A percentile compares a stretch with the other conserved stretches of the same genome.
Conservation (phyloP, 495 filamentous ascomycete genomes). For the Aspergillus heteromorphus region DNA sequence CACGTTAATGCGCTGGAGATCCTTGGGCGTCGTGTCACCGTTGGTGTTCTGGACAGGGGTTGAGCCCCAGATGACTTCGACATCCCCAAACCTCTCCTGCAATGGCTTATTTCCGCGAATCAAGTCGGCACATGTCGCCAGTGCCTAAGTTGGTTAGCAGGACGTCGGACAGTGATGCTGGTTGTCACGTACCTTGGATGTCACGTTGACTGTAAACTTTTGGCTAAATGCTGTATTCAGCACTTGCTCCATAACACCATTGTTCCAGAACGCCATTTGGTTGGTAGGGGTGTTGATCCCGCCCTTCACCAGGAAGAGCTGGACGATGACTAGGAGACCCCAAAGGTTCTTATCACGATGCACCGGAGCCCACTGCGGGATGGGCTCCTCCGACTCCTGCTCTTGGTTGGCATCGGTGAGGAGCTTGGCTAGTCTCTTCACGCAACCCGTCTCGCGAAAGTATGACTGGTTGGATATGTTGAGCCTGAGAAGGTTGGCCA, state of each 20-base stretch:
- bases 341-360: conserved; percentile 90
- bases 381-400: conserved; percentile 52
- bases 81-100: conserved; percentile 84
- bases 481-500: conserved; percentile 83
- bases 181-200: conserved; percentile 59
- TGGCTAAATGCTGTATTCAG: conserved; percentile 80
- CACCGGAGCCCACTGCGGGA: conserved; percentile 65
- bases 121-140: conserved; percentile 80
- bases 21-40: conserved; percentile 43
- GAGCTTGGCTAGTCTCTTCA: conserved; percentile 65
- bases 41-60: conserved; percentile 23
- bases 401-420: conserved; percentile 58
- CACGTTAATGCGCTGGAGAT: conserved; percentile 62
- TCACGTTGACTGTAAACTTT: conserved; percentile 67
- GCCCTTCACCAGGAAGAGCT: conserved; percentile 76
- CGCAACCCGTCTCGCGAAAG: conserved; percentile 85
- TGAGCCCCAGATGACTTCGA: conserved; percentile 45
- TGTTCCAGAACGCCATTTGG: conserved; percentile 78
- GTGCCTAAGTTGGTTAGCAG: conserved; percentile 49
- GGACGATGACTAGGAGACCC: conserved; percentile 78
- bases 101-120: conserved; percentile 74
- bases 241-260: conserved; percentile 74
- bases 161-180: conserved; percentile 4
- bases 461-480: conserved; percentile 91
- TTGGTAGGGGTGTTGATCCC: conserved; percentile 76